Evolutionary conservation across 805 yeast genomes (phyloP).

Genomic region (Spathaspora girioi): DNA sequence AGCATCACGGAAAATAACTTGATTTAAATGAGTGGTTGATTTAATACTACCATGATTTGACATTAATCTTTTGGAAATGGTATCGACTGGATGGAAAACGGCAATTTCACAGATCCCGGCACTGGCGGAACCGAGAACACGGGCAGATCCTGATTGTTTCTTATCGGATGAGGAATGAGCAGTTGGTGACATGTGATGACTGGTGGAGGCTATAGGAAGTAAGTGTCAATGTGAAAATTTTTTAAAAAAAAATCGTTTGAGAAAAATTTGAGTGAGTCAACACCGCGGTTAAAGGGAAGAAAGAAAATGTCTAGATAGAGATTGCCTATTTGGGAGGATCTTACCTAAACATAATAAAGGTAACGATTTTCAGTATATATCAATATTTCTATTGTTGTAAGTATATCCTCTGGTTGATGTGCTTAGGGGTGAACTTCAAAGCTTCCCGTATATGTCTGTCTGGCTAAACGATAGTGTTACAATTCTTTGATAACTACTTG

Average conservation of each 20-base stretch:
- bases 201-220: not conserved
- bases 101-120: conserved; percentile 97
- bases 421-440: no score
- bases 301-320: not conserved
- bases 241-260: not conserved
- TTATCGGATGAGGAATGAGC: conserved; percentile 48
- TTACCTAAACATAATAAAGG: not conserved
- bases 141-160: conserved; percentile 84
- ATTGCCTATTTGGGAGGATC: conserved; percentile 1
- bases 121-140: conserved; percentile 95
- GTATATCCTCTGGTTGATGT: no score
- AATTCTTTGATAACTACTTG: no score
- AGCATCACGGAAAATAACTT: conserved; percentile 81
- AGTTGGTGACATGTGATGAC: conserved; percentile 28
- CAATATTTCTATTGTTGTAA: no score
- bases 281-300: conserved; percentile 3
- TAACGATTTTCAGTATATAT: no score
- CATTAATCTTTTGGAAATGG: conserved; percentile 94
- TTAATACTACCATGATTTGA: conserved; percentile 71
- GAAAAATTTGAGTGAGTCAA: not conserved
- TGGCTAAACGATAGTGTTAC: no score
- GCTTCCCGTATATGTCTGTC: no score
- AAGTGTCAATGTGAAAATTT: not conserved
- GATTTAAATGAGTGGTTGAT: conserved; percentile 63
- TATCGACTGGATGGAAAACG: conserved; percentile 98